Evolutionary conservation across 164 flowering plant species (phyloP), one percentile per base, ranked within the genome.

Genomic region (Protea cynaroides): DNA sequence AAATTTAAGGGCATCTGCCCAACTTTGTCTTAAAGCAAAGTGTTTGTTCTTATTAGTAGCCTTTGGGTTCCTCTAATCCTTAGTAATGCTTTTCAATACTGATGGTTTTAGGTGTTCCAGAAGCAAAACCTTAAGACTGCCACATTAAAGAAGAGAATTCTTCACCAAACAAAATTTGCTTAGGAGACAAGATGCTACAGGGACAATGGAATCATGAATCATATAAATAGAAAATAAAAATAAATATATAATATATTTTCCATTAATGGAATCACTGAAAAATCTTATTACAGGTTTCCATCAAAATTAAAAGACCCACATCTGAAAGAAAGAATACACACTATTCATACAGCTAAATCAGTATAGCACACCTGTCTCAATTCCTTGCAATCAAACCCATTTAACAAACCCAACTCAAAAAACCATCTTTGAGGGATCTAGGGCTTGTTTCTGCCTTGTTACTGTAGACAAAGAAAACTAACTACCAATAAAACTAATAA

Each of bases 261-360:
- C 36, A 34, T 60, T 59, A 54, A 62, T 62, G 55, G 52, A 66
- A 61, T 65, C 56, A 52, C 14, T n/a, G 19, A 58, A 62, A 43
- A 25, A n/a, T 69, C 70, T 40, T 8, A 37, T 47, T 67, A 64
- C 66, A 73, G 62, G 24, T 70, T 70, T 18, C 34, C 36, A 64
- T 8, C 25, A 54, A 68, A 61, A 38, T 51, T 21, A 47, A 62
- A 46, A 3, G 17, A 23, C 18, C 18, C 6, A 49, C 2, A 40
- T 22, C 10, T 37, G 0, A 38, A 59, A 59, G 22, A 71, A 59
- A 15, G 55, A 67, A 66, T 61, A n/a, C n/a, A 51, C 66, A 46
- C 29, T 62, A 21, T 50, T 51, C n/a, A 9, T 1, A 19, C 15
- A 59, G n/a, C 29, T 36, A 8, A 15, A 46, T 17, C 13, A 0